phyloP scores from a whole-genome alignment of 2,329 filamentous ascomycete species.

The Trichophyton equinum region DNA sequence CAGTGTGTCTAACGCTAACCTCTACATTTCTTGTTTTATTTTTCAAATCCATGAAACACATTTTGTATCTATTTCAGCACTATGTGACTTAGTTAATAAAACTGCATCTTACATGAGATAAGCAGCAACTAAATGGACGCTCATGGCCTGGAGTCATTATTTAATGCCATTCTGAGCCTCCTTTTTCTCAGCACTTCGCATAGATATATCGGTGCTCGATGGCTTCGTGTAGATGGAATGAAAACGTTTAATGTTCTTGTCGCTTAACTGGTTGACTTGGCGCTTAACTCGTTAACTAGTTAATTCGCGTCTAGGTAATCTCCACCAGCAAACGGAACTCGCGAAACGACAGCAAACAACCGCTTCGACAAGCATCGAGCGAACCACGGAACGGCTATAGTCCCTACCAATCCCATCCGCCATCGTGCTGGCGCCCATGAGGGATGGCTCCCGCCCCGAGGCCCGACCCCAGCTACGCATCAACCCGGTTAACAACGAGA shows the following conservation, averaged over 20 bases:
- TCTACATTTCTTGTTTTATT: neutral
- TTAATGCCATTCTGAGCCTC: too few relatives aligned
- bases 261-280: neutral
- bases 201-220: neutral
- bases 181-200: too few relatives aligned
- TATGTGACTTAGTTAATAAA: neutral
- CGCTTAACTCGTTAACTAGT: neutral
- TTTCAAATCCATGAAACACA: neutral
- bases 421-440: neutral
- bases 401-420: neutral
- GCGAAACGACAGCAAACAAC: neutral
- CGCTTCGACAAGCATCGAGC: neutral
- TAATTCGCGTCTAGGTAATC: neutral
- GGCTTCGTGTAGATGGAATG: neutral
- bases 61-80: neutral
- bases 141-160: too few relatives aligned
- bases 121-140: too few relatives aligned
- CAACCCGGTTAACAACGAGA: conserved; percentile 15
- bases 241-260: neutral
- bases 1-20: neutral
- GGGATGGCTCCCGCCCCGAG: conserved; percentile 8
- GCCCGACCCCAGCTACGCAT: conserved; percentile 20
- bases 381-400: neutral
- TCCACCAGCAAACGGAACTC: neutral
- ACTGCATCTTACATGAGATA: neutral